Percentiles rank a stretch among this genome's conserved stretches.
Evolutionary conservation across 306 rosid species (phyloP).

Genomic region (Vicia villosa): DNA sequence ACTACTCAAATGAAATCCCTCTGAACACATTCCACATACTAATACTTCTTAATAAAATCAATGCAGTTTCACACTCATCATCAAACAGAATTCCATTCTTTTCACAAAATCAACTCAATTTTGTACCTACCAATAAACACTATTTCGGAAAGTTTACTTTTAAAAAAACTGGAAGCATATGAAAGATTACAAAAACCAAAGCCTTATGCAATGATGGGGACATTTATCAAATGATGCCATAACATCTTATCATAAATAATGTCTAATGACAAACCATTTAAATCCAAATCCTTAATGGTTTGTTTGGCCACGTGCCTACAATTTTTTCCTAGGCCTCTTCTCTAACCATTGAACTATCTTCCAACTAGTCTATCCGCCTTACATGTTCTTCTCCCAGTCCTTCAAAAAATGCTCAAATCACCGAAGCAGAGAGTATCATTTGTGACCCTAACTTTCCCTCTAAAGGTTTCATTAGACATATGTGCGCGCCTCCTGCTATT

Average conservation of each 20-base stretch:
- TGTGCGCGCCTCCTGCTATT: background rate
- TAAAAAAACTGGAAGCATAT: background rate
- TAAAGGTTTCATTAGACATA: background rate
- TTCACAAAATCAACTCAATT: background rate
- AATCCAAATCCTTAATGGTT: background rate
- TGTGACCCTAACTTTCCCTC: background rate
- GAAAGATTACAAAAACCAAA: constrained; percentile 7
- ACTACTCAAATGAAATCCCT: constrained; percentile 20
- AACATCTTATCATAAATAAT: background rate
- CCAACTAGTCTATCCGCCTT: background rate
- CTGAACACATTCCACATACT: background rate
- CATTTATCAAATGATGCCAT: background rate
- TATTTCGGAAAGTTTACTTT: background rate
- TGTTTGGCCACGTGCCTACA: background rate
- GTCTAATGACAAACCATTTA: background rate
- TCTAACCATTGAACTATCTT: constrained; percentile 2
- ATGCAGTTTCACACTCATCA: background rate
- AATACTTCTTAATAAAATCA: background rate
- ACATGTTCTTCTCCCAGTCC: background rate
- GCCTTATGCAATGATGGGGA: background rate
- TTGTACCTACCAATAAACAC: background rate
- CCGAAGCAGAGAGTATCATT: background rate
- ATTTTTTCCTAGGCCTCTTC: background rate
- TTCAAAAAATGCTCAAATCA: background rate
- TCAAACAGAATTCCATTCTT: background rate